Evolutionary conservation across 768 basidiomycete species (phyloP).

Genomic region (Tephrocybe sp.): DNA sequence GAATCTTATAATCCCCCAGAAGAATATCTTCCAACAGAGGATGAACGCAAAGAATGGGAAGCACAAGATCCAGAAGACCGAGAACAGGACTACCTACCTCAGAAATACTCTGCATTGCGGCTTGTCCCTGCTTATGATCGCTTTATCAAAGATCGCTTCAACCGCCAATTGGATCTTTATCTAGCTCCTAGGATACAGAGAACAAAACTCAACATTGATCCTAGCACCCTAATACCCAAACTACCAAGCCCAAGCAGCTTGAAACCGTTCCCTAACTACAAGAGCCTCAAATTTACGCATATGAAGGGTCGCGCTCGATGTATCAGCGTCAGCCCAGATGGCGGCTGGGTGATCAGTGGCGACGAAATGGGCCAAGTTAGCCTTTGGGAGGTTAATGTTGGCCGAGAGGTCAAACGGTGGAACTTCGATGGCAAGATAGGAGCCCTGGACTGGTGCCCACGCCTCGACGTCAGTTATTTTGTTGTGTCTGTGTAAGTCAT

Average conservation of each 20-base stretch:
- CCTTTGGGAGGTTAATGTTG: slow-evolving; percentile 91
- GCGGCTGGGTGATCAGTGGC: slow-evolving; percentile 88
- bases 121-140: slow-evolving; percentile 89
- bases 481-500: slow-evolving; percentile 72
- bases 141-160: slow-evolving; percentile 93
- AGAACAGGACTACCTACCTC: slow-evolving; percentile 83
- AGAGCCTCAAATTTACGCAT: slow-evolving; percentile 70
- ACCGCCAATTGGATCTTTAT: slow-evolving; percentile 92
- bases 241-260: slow-evolving; percentile 89
- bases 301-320: slow-evolving; percentile 66
- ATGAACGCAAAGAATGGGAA: slow-evolving; percentile 83
- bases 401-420: slow-evolving; percentile 87
- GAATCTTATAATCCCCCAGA: slow-evolving; percentile 99
- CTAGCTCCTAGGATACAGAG: slow-evolving; percentile 91
- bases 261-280: slow-evolving; percentile 91
- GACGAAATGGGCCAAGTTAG: slow-evolving; percentile 85
- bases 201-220: slow-evolving; percentile 87
- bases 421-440: slow-evolving; percentile 76
- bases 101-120: slow-evolving; percentile 81
- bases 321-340: slow-evolving; percentile 80
- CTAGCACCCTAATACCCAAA: slow-evolving; percentile 88
- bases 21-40: slow-evolving; percentile 87
- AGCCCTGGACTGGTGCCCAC: slow-evolving; percentile 91
- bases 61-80: slow-evolving; percentile 83
- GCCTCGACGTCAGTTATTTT: slow-evolving; percentile 76